Conservation (phyloP, 1,284 basidiomycete species). For the Cutaneotrichosporon daszewskae region DNA sequence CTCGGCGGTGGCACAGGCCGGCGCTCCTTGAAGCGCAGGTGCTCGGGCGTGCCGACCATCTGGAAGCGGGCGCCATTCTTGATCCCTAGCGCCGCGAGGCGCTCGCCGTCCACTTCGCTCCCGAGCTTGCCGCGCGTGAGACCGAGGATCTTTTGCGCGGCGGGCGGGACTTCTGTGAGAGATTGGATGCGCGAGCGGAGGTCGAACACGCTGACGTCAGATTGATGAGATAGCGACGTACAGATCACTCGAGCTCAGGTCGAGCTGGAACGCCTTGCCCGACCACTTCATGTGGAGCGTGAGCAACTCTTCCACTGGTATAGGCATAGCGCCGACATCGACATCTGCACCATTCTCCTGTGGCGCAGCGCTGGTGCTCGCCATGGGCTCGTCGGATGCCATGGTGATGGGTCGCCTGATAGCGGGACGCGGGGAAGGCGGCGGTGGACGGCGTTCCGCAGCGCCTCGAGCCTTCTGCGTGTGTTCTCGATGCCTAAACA, state of each 20-base stretch:
- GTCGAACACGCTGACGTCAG: constrained; percentile 39
- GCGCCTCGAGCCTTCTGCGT: too few species aligned
- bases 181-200: constrained; percentile 53
- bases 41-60: constrained; percentile 73
- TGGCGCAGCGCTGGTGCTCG: too few species aligned
- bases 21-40: constrained; percentile 74
- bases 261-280: constrained; percentile 8
- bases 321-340: too few species aligned
- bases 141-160: constrained; percentile 75
- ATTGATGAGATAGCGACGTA: background rate
- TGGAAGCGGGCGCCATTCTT: constrained; percentile 67
- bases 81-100: constrained; percentile 51
- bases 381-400: too few species aligned
- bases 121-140: constrained; percentile 68
- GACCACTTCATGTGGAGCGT: constrained; percentile 13
- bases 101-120: constrained; percentile 56
- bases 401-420: too few species aligned
- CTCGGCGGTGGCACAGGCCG: constrained; percentile 45
- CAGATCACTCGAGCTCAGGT: constrained; percentile 11
- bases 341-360: too few species aligned
- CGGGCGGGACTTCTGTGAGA: constrained; percentile 73
- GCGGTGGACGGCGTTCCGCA: too few species aligned
- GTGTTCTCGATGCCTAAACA: too few species aligned
- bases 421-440: too few species aligned
- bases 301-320: constrained; percentile 6